These are phyloP conservation scores for Penicillium lagena DNA, from an alignment of 495 filamentous ascomycete genomes.

Conservation along the genomic window DNA sequence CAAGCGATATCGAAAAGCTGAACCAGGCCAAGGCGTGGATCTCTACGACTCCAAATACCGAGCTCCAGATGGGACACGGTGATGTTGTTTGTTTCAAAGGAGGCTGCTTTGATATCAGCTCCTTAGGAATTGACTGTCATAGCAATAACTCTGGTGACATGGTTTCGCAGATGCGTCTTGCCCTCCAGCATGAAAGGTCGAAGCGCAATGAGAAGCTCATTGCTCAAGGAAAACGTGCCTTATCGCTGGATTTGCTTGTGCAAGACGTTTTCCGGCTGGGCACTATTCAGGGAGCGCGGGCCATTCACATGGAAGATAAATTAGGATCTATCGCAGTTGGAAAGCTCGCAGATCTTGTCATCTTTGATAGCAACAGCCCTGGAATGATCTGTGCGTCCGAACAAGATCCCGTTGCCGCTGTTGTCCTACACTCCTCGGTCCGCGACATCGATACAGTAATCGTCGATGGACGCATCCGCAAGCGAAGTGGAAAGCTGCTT, in stretches of 20 bases:
- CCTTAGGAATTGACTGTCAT: constrained; percentile 46
- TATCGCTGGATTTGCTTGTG: constrained; percentile 25
- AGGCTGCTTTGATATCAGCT: constrained; percentile 17
- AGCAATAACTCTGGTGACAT: constrained; percentile 32
- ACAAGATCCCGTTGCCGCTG: constrained; percentile 37
- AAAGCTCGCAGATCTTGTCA: constrained; percentile 39
- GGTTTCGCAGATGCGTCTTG: constrained; percentile 36
- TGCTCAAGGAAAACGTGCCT: constrained; percentile 18
- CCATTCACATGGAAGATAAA: constrained; percentile 31
- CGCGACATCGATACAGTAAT: constrained; percentile 42
- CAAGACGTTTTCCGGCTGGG: constrained; percentile 43
- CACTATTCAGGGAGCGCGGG: constrained; percentile 41
- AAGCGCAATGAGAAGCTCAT: constrained; percentile 18
- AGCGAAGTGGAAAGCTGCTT: constrained; percentile 21
- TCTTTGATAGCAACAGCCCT: constrained; percentile 36
- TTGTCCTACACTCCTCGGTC: constrained; percentile 36
- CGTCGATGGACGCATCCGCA: constrained; percentile 37
- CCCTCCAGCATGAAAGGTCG: constrained; percentile 32
- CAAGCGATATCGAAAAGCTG: constrained; percentile 19
- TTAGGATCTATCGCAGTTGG: constrained; percentile 40
- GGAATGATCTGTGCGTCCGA: constrained; percentile 36
- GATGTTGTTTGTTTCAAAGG: constrained; percentile 20
- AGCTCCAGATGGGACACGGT: constrained; percentile 36
- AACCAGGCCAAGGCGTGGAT: constrained; percentile 14
- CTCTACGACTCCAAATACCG: constrained; percentile 34